Conservation (phyloP, 768 basidiomycete genomes). For the Psilocybe tampanensis region DNA sequence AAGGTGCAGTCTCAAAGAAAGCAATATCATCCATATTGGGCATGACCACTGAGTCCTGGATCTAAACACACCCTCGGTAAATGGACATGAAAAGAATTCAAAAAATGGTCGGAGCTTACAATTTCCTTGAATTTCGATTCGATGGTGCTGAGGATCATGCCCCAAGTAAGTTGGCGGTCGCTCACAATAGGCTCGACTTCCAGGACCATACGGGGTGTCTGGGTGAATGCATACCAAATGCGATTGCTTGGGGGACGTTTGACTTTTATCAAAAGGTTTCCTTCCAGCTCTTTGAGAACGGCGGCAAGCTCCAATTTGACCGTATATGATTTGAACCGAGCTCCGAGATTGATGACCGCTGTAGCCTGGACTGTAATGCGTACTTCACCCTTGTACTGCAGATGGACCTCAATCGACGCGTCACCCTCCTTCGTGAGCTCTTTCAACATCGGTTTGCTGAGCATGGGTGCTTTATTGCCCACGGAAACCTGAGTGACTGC, state of each 20-base stretch:
- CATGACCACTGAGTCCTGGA: constrained; percentile 90
- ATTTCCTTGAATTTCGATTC: constrained; percentile 88
- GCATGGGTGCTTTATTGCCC: constrained; percentile 79
- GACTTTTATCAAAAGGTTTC: constrained; percentile 85
- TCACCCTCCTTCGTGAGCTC: constrained; percentile 95
- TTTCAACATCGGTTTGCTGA: constrained; percentile 98
- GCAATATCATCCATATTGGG: constrained; percentile 99
- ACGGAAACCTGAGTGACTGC: constrained; percentile 88
- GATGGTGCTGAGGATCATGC: constrained; percentile 88
- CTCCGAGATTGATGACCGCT: constrained; percentile 82
- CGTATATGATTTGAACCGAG: constrained; percentile 84
- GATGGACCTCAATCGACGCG: constrained; percentile 83
- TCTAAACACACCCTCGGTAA: constrained; percentile 45
- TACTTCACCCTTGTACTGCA: constrained; percentile 85
- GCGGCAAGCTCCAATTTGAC: constrained; percentile 90
- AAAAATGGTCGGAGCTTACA: constrained; percentile 47
- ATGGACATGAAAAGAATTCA: background rate
- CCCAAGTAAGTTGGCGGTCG: constrained; percentile 92
- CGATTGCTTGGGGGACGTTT: constrained; percentile 96
- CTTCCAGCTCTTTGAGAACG: constrained; percentile 87
- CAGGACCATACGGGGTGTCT: constrained; percentile 84
- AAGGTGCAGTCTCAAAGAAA: constrained; percentile 81
- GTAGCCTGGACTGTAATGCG: constrained; percentile 90
- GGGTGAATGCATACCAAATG: constrained; percentile 95
- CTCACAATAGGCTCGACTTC: constrained; percentile 94